Base-by-base conservation (phyloP, 2,329 filamentous ascomycete genomes). In the Fusarium heterosporum region DNA sequence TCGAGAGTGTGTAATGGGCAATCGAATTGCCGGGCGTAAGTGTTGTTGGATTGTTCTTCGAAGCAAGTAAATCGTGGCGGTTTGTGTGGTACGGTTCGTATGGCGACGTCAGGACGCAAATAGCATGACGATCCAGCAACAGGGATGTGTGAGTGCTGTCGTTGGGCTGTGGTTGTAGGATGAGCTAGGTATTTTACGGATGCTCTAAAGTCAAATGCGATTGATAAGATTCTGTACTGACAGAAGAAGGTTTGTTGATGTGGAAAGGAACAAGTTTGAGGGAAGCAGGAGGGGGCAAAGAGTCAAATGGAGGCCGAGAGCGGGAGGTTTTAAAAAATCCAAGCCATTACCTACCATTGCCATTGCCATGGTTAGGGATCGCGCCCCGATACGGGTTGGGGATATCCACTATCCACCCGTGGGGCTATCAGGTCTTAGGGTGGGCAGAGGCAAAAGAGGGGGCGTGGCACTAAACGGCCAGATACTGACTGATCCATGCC, bases 321-420 rank as follows among this genome's bases (percentile, higher is more conserved):
- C 55, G 70, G 66, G 70, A 71, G 68, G 68, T 72, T 72, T 70
- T 71, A 57, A 64, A 72, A 72, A 66, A 63, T 61, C 47, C 60
- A 57, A 61, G 66, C 34, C 40, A 36, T 43, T 51, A 26, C 25
- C 43, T 53, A 42, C 50, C 34, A 30, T 53, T 53, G 50, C 40
- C 50, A 52, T 47, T 53, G 40, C 50, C 40, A 53, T 53, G 50
- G 50, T n/a, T 36, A 36, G 34, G 34, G 16, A 64, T 60, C 42
- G 56, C 58, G 39, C 60, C 55, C 52, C 55, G 56, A 66, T 64
- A 60, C 69, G 55, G 68, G 65, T 68, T 71, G 70, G 67, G 68
- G 63, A 65, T 64, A 38, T 48, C 41, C 46, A 61, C 40, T 22
- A 22, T 22, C 22, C 22, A 22, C 22, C 22, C 43, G 61, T 68